Percentiles rank a stretch among this genome's conserved stretches.
phyloP scores from a whole-genome alignment of 345 rosid species.

The Passiflora organensis region DNA sequence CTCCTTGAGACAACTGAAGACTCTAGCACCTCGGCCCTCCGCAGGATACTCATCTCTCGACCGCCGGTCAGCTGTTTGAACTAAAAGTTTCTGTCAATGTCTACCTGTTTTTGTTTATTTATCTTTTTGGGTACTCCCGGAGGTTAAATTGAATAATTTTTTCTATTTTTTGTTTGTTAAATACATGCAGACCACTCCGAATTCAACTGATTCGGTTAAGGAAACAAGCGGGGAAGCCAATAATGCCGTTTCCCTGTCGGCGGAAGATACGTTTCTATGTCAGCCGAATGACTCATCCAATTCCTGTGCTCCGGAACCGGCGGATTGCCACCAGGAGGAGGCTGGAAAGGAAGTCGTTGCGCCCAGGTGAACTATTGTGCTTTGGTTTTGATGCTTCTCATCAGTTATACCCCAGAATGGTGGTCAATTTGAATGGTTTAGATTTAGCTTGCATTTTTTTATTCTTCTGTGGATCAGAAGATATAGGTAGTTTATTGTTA shows the following conservation, averaged over 20 bases:
- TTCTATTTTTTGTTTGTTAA: neutral
- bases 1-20: slow-evolving; percentile 31
- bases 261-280: slow-evolving; percentile 14
- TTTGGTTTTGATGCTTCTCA: neutral
- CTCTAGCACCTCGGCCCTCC: slow-evolving; percentile 37
- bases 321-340: slow-evolving; percentile 26
- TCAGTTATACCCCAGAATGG: neutral
- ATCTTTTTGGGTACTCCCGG: neutral
- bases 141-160: slow-evolving; percentile 20
- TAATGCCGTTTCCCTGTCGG: slow-evolving; percentile 5
- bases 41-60: slow-evolving; percentile 35
- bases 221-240: slow-evolving; percentile 13
- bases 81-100: slow-evolving; percentile 41
- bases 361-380: slow-evolving; percentile 38
- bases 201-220: slow-evolving; percentile 24
- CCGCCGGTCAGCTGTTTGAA: slow-evolving; percentile 34
- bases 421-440: neutral
- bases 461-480: no score
- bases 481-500: no score
- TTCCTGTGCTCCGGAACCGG: slow-evolving; percentile 15
- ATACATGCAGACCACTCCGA: slow-evolving; percentile 24
- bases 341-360: slow-evolving; percentile 37
- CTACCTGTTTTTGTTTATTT: slow-evolving; percentile 4
- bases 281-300: slow-evolving; percentile 17
- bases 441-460: neutral